Percentiles rank a stretch among this genome's conserved stretches.
These are phyloP conservation scores for Silene vulgaris DNA, from an alignment of 179 eudicot genomes.

Conservation along the genomic window DNA sequence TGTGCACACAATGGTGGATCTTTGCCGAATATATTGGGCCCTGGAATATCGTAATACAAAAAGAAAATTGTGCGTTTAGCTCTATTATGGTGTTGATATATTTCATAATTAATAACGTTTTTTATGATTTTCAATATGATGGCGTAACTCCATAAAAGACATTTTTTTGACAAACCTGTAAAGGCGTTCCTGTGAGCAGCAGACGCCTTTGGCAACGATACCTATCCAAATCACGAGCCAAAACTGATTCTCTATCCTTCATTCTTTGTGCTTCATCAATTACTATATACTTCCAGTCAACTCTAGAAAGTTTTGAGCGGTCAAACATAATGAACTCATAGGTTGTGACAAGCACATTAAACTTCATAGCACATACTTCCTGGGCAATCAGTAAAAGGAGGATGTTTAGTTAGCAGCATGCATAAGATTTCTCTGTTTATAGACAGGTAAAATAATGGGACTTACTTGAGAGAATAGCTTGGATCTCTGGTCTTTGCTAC, in stretches of 20 bases:
- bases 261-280: constrained; percentile 99
- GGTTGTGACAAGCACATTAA: constrained; percentile 96
- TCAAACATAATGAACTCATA: constrained; percentile 97
- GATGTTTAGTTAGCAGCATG: constrained; percentile 2
- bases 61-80: neutral
- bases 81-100: neutral
- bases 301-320: constrained; percentile 81
- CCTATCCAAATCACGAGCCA: constrained; percentile 93
- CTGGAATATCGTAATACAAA: neutral
- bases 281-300: constrained; percentile 93
- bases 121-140: neutral
- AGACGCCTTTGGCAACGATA: constrained; percentile 98
- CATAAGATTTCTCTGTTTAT: neutral
- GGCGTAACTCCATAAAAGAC: too few relatives aligned
- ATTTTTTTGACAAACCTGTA: constrained; percentile 56
- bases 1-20: neutral
- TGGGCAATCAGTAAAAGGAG: constrained; percentile 27
- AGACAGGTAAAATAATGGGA: neutral
- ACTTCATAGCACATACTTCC: constrained; percentile 91
- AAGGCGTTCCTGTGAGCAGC: constrained; percentile 93
- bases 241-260: constrained; percentile 98
- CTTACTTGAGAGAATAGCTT: constrained; percentile 90
- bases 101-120: neutral
- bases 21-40: neutral
- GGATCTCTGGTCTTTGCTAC: constrained; percentile 76